Percentiles rank a stretch among this genome's conserved stretches.
Conservation (phyloP, 306 rosid genomes). For the Begonia masoniana region DNA sequence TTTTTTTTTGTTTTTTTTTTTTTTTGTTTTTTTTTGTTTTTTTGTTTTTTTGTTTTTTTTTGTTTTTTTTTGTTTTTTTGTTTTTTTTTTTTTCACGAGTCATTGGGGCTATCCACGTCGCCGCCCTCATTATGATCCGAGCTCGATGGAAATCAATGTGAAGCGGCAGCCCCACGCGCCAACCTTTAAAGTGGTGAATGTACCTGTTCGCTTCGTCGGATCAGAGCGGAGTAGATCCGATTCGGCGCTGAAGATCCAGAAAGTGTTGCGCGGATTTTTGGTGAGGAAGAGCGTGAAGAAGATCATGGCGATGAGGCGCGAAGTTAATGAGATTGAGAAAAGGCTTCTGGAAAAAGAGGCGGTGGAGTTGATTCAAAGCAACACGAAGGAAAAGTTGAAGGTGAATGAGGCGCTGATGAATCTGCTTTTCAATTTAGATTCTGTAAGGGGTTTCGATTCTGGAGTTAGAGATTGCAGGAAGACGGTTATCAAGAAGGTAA, state of each 20-base stretch:
- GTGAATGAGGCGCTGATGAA: constrained; percentile 49
- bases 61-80: no score
- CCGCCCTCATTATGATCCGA: constrained; percentile 3
- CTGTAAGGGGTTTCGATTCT: constrained; percentile 32
- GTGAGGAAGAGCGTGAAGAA: constrained; percentile 50
- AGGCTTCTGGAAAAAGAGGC: constrained; percentile 12
- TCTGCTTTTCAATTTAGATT: constrained; percentile 49
- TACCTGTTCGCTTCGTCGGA: constrained; percentile 43
- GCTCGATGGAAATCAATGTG: constrained; percentile 2
- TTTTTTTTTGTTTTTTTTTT: no score
- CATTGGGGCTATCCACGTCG: constrained; percentile 9
- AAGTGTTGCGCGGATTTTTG: constrained; percentile 35
- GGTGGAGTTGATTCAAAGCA: constrained; percentile 20
- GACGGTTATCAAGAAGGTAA: constrained; percentile 40
- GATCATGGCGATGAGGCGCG: constrained; percentile 25
- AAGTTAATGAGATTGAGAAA: constrained; percentile 33
- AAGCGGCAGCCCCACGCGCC: constrained; percentile 10
- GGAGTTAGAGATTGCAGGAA: constrained; percentile 52
- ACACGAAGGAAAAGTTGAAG: constrained; percentile 40
- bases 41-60: no score
- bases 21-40: no score
- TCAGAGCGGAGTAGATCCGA: constrained; percentile 14
- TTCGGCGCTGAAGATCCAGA: constrained; percentile 47
- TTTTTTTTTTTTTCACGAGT: constrained; percentile 13
- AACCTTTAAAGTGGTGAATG: constrained; percentile 32